Conservation (phyloP, 306 rosid genomes). For the Alnus rubra region DNA sequence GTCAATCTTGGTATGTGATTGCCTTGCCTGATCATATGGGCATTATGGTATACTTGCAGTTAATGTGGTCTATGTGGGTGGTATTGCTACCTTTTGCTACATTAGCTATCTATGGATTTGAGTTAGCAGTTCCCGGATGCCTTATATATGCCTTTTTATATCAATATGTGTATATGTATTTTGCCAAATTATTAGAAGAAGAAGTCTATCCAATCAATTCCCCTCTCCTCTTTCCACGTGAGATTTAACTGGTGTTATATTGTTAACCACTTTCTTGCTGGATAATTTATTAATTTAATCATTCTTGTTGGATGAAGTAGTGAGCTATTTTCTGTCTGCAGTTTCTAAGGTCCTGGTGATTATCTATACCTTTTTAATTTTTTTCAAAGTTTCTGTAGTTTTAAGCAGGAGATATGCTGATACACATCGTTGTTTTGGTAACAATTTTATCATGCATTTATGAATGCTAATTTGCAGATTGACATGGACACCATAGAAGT, state of each 20-base stretch:
- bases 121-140: not conserved
- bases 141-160: not conserved
- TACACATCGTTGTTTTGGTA: not conserved
- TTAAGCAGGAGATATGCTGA: slow-evolving; percentile 21
- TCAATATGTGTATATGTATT: too few species aligned
- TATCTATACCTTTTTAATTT: not conserved
- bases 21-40: not conserved
- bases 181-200: not conserved
- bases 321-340: not conserved
- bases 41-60: not conserved
- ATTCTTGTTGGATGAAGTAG: not conserved
- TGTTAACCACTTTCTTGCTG: not conserved
- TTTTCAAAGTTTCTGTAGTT: slow-evolving; percentile 10
- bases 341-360: not conserved
- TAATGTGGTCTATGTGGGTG: not conserved
- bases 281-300: not conserved
- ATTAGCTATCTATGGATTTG: not conserved
- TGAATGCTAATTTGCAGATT: slow-evolving; percentile 60
- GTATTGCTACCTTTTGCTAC: not conserved
- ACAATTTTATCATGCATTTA: slow-evolving; percentile 7
- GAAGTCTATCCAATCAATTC: not conserved
- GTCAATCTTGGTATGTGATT: not conserved
- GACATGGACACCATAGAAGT: slow-evolving; percentile 99
- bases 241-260: not conserved
- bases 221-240: not conserved